These are phyloP conservation scores for Xylogone sp. DNA, from an alignment of 2,329 filamentous ascomycete genomes.

Conservation along the genomic window DNA sequence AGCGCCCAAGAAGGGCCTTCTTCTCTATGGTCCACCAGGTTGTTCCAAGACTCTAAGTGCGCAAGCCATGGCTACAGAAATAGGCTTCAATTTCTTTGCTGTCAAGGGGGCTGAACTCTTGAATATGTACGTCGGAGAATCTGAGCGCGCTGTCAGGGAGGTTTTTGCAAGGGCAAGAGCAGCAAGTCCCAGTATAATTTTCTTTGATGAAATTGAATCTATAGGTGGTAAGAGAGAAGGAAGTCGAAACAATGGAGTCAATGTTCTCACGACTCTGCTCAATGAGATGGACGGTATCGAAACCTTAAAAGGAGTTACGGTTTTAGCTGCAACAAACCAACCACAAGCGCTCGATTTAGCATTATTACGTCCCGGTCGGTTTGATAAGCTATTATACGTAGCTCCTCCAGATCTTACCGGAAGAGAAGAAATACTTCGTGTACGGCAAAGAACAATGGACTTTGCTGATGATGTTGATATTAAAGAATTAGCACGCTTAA, in stretches of 20 bases:
- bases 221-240: constrained; percentile 54
- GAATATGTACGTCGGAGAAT: constrained; percentile 96
- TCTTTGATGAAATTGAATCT: constrained; percentile 94
- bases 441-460: constrained; percentile 59
- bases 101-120: constrained; percentile 92
- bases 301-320: constrained; percentile 73
- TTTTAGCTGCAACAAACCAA: constrained; percentile 88
- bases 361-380: constrained; percentile 77
- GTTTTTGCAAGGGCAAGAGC: constrained; percentile 81
- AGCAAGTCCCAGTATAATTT: constrained; percentile 89
- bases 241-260: constrained; percentile 53
- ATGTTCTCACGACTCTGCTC: constrained; percentile 83
- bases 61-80: constrained; percentile 86
- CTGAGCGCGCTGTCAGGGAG: constrained; percentile 78
- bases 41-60: constrained; percentile 94
- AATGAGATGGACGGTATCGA: constrained; percentile 98
- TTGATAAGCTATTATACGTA: constrained; percentile 83
- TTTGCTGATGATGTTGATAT: constrained; percentile 64
- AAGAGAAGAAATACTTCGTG: constrained; percentile 70
- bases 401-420: constrained; percentile 73
- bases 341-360: constrained; percentile 84
- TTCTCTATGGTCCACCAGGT: constrained; percentile 89
- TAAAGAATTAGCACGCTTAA: constrained; percentile 54
- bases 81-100: constrained; percentile 87
- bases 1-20: constrained; percentile 71